Base-by-base conservation (phyloP, 2,329 filamentous ascomycete species). In the Berkeleyomyces basicola region DNA sequence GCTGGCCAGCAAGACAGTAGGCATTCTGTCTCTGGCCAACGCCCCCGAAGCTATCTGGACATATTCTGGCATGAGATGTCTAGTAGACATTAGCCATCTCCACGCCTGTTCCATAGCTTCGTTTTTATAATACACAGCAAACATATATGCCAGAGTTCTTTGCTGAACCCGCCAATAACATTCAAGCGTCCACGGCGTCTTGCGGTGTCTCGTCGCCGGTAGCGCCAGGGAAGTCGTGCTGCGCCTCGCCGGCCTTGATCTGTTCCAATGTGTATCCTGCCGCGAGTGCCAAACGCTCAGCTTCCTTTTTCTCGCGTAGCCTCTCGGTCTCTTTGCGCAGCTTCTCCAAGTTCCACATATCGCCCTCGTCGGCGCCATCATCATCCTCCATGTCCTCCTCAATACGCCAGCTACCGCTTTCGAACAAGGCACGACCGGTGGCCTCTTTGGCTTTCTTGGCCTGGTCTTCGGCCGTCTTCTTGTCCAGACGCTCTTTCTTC, bases 391-490 rank as follows among this genome's bases (percentile, higher is more conserved):
- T 81, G 43, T 86, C 85, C 57, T 82, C 81, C 51, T 82, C 82
- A 36, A 82, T 82, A 65, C 84, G 79, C 92, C 92, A 99, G 73
- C 95, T 91, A 70, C 93, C 93, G 73, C 90, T 93, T 76, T 99
- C 93, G 73, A 99, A 99, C 75, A 99, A 79, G 6, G 90, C 89
- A 76, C 91, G 84, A 70, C 93, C 93, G 23, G 93, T 99, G 31
- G 91, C 92, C 69, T 99, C 93, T 80, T 95, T 97, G 70, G 90
- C 88, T 75, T 87, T 85, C 71, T 86, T 84, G 58, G 90, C 90
- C 75, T 96, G 85, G 68, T 93, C 88, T 70, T 99, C 93, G 31
- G 93, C 93, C 14, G 86, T 87, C 80, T 96, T 97, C 85, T 99
- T 99, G 74, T 90, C 84, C 68, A 97, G 72, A 53, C 93, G 87